These are phyloP conservation scores for Podaxis sp. DNA, from an alignment of 768 basidiomycete species.

Conservation along the genomic window DNA sequence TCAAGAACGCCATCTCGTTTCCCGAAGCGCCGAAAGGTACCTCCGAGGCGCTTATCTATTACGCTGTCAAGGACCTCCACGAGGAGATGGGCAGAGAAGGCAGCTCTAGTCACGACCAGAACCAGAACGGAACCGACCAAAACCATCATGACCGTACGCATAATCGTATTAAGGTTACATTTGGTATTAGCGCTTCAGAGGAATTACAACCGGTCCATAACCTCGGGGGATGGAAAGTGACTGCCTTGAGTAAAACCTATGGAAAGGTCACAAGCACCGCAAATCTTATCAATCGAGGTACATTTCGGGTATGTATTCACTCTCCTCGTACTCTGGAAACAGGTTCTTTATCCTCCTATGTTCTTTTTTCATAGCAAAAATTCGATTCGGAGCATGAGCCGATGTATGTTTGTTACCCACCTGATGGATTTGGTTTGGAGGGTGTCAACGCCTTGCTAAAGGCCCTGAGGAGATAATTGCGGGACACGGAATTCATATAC, in stretches of 20 bases:
- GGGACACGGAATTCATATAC: neutral
- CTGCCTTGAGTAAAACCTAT: conserved; percentile 43
- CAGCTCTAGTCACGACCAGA: conserved; percentile 6
- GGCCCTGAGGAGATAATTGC: conserved; percentile 32
- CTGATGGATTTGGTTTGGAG: conserved; percentile 47
- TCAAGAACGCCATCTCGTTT: conserved; percentile 58
- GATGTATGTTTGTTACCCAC: conserved; percentile 54
- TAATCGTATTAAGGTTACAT: conserved; percentile 17
- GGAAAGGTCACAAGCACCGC: conserved; percentile 37
- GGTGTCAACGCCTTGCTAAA: conserved; percentile 44
- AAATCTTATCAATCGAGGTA: conserved; percentile 39
- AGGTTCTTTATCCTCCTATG: neutral
- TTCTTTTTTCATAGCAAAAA: conserved; percentile 28
- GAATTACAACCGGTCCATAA: conserved; percentile 40
- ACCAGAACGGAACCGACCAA: neutral
- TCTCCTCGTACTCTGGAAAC: neutral
- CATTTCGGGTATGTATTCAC: conserved; percentile 39
- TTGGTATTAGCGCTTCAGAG: conserved; percentile 48
- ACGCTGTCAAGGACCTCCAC: conserved; percentile 42
- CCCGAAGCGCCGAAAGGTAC: conserved; percentile 53
- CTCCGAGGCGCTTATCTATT: conserved; percentile 51
- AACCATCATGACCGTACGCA: neutral
- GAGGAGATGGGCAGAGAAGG: conserved; percentile 30
- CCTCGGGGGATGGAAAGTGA: conserved; percentile 47
- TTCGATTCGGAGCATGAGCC: conserved; percentile 41